Conservation (phyloP, 345 rosid genomes). For the Eucalyptus tenuipes region DNA sequence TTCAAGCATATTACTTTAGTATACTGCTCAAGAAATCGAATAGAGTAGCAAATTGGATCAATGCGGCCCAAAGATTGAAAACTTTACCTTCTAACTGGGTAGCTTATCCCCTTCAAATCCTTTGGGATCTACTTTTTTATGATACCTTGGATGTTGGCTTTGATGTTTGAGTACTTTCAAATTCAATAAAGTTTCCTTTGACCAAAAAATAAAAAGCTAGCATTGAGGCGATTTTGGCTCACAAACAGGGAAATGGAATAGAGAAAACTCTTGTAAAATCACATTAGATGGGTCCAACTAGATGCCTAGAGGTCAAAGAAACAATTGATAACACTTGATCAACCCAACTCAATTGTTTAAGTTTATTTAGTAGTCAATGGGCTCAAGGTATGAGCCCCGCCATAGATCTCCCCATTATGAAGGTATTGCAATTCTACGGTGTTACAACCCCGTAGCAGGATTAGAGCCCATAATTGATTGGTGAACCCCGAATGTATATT, state of each 20-base stretch:
- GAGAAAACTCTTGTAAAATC: not conserved
- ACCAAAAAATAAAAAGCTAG: no score
- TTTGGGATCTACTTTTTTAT: no score
- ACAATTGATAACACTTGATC: not conserved
- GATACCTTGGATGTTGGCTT: no score
- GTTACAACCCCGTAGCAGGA: not conserved
- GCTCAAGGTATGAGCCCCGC: not conserved
- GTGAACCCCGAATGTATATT: not conserved
- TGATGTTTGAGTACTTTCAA: no score
- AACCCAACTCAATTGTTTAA: not conserved
- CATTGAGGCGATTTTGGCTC: not conserved
- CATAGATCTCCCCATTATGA: not conserved
- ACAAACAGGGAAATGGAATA: not conserved
- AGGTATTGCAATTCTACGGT: not conserved
- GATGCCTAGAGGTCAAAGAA: not conserved
- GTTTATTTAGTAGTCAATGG: not conserved
- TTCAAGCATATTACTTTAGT: no score
- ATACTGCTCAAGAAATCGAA: no score
- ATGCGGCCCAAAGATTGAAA: no score
- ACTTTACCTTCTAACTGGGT: no score
- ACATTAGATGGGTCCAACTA: not conserved
- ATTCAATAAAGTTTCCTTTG: no score
- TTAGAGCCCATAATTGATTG: not conserved
- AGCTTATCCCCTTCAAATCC: no score
- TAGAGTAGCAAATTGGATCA: no score